phyloP scores from a whole-genome alignment of 495 filamentous ascomycete species.

The Corynascus novoguineensis region DNA sequence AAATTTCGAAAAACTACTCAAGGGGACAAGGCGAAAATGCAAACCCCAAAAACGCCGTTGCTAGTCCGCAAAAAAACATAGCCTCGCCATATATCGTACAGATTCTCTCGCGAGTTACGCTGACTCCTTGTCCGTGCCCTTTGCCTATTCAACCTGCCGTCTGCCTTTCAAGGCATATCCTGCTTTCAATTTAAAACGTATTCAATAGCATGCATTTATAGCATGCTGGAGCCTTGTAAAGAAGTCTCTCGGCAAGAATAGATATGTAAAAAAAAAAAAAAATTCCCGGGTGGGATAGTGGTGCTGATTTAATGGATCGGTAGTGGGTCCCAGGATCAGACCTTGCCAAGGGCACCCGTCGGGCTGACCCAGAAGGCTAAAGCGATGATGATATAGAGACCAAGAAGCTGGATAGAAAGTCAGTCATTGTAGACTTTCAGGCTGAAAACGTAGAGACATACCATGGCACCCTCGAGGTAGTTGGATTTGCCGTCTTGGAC shows the following conservation, averaged over 20 bases:
- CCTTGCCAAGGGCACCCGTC: constrained; percentile 46
- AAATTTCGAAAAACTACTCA: too few species aligned
- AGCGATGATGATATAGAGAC: constrained; percentile 74
- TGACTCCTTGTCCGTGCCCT: not conserved
- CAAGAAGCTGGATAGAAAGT: constrained; percentile 38
- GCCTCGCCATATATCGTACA: not conserved
- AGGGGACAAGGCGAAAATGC: too few species aligned
- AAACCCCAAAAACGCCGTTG: not conserved
- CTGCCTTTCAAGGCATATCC: not conserved
- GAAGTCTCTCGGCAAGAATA: not conserved
- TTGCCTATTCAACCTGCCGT: not conserved
- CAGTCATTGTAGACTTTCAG: not conserved
- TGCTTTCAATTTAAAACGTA: not conserved
- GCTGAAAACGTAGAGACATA: constrained; percentile 38
- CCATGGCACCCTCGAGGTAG: constrained; percentile 91
- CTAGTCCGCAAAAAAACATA: not conserved
- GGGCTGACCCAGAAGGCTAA: constrained; percentile 89
- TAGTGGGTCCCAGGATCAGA: not conserved
- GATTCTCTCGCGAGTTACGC: not conserved
- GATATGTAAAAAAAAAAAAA: not conserved
- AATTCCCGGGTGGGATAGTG: not conserved
- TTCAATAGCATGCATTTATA: not conserved
- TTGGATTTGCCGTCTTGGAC: constrained; percentile 94
- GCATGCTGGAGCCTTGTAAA: not conserved
- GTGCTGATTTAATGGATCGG: not conserved